These are phyloP conservation scores for Blumeriella jaapii DNA, from an alignment of 2,329 filamentous ascomycete genomes.

Conservation along the genomic window DNA sequence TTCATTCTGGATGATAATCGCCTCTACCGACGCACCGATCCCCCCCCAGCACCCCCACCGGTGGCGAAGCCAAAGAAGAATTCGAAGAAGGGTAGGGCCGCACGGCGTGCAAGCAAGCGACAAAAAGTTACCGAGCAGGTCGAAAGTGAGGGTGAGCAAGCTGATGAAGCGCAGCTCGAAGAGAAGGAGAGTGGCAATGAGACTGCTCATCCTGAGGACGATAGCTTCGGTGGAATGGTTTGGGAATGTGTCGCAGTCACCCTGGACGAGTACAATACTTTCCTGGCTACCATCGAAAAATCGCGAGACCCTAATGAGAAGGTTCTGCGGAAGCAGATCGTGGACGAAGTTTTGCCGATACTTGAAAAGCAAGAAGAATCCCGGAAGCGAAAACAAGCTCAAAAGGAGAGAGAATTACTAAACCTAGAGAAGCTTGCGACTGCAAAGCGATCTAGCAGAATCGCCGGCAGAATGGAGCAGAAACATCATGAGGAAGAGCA, in stretches of 20 bases:
- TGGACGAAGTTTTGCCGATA: slow-evolving; percentile 71
- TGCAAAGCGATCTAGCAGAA: slow-evolving; percentile 83
- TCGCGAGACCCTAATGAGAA: slow-evolving; percentile 80
- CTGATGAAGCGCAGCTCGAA: slow-evolving; percentile 26
- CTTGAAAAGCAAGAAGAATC: slow-evolving; percentile 69
- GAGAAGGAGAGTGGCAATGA: slow-evolving; percentile 33
- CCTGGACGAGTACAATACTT: slow-evolving; percentile 60
- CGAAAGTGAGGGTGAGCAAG: slow-evolving; percentile 30
- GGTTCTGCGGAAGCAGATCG: slow-evolving; percentile 56
- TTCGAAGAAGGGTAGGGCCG: slow-evolving; percentile 52
- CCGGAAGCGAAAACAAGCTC: slow-evolving; percentile 56
- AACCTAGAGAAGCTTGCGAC: slow-evolving; percentile 80
- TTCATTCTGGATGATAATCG: slow-evolving; percentile 90
- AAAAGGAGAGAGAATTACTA: slow-evolving; percentile 66
- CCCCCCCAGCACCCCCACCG: slow-evolving; percentile 45
- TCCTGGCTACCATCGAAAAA: slow-evolving; percentile 61
- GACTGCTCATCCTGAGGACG: slow-evolving; percentile 35
- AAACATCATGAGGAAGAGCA: slow-evolving; percentile 63
- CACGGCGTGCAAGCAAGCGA: slow-evolving; percentile 59
- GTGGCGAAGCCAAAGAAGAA: slow-evolving; percentile 52
- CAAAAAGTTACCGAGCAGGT: slow-evolving; percentile 43
- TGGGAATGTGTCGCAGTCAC: slow-evolving; percentile 91
- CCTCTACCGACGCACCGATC: slow-evolving; percentile 78
- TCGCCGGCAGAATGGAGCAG: slow-evolving; percentile 71
- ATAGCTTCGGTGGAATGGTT: slow-evolving; percentile 62